Conservation (phyloP, 192 early-diverging fungal genomes). For the Backusella psychrophila region DNA sequence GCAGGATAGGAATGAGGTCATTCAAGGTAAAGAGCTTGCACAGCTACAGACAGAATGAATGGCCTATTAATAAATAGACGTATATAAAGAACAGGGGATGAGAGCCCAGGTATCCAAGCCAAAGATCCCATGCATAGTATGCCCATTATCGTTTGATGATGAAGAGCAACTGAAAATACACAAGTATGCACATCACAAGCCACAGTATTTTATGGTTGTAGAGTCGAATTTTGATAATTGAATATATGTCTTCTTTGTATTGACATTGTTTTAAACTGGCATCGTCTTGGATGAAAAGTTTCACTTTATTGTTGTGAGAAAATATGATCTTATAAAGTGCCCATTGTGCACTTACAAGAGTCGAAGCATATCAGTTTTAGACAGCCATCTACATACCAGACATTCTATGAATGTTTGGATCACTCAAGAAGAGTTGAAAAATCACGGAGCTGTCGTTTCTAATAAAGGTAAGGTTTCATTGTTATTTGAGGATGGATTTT, state of each 20-base stretch:
- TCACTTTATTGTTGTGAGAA: background rate
- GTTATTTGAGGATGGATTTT: no score
- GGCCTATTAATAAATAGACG: no score
- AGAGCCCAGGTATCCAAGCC: background rate
- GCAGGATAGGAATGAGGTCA: background rate
- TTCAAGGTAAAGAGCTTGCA: background rate
- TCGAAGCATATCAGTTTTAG: background rate
- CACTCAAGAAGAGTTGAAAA: background rate
- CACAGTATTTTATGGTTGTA: background rate
- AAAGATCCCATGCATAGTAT: background rate
- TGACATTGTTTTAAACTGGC: background rate
- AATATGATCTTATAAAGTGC: background rate
- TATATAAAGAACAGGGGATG: background rate
- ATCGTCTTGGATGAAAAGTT: background rate
- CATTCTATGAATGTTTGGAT: background rate
- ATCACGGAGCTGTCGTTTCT: background rate
- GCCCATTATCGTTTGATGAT: background rate
- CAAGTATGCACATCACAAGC: background rate
- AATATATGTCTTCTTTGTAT: background rate
- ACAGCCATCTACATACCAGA: background rate
- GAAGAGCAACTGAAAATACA: background rate
- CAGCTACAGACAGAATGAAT: no score
- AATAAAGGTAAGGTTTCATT: background rate
- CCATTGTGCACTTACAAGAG: background rate
- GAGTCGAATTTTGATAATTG: background rate